Evolutionary conservation across 202 grass and related monocot genomes (phyloP), one percentile per base, ranked within the genome.

Genomic region (Zizania palustris): DNA sequence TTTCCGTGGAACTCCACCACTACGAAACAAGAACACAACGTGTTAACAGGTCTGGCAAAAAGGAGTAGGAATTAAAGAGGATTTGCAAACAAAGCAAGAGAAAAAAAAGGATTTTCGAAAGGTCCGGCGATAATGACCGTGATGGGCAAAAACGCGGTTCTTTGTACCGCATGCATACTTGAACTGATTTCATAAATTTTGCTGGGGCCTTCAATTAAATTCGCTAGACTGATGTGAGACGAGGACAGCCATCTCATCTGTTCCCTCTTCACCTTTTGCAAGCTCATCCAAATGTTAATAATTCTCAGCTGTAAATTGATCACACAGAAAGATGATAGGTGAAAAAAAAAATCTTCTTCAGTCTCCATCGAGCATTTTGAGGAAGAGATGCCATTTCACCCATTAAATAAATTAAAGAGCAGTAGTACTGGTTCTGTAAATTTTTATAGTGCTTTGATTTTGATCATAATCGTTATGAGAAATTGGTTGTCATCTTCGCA

Each of bases 71-170:
- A 57, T 86, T 56, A 72, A 79, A 68, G 69, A 83, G 62, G 18
- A 79, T 63, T 44, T 1, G 15, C 45, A 87, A 60, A 67, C 74
- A 61, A 61, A 60, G 62, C 38, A 40, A 63, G 54, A 42, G 35
- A 50, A 22, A 77, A 38, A 19, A 16, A 3, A 35, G 36, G 19
- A 22, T 41, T 18, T 42, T 45, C 44, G 56, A 12, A 72, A 76
- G 48, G 44, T 1, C 15, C 45, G 34, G 42, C 60, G 57, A 58
- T 74, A 55, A 77, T 61, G 37, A 11, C 3, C 41, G 34, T 42
- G 57, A 9, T 15, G 76, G 35, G 48, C 46, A 65, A 76, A 78
- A 81, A 76, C 65, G 9, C 84, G 56, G 71, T 15, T 74, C 64
- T 57, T 9, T 69, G 65, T 81, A 63, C 84, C 57, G 16, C 12